Evolutionary conservation across 1,284 basidiomycete species (phyloP), one percentile per base, ranked within the genome.

Genomic region (Sporisorium graminicola): DNA sequence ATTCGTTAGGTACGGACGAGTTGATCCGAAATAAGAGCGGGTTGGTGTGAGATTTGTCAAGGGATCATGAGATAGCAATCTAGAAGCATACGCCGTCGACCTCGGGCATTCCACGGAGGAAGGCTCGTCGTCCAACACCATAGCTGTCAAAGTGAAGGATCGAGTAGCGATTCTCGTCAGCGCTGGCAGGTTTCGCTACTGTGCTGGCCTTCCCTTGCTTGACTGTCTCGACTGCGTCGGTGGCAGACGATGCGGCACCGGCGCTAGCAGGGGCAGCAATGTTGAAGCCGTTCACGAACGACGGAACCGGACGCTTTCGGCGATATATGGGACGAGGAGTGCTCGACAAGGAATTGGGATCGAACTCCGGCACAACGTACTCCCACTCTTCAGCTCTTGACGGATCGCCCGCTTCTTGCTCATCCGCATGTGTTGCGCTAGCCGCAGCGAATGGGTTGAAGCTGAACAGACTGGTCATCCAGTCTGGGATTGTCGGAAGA

Each of bases 311-410:
- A 14, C 66, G 22, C 51, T 76, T 78, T 27, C 79, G 71, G 29
- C 79, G 63, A 22, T 81, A 81, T 13, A 81, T 22, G 13, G 79
- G 79, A 13, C 79, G 57, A 13, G 79, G 78, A 18, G 79, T 81
- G 33, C 47, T 56, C 12, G 53, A 58, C 13, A 79, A 51, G 12
- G 56, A 59, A 50, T 58, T 60, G 14, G 77, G 74, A 52, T 77
- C 74, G 27, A 78, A 81, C 3, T 79, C 74, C 9, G 79, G 79
- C 18, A 75, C 70, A 5, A 63, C 68, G 52, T 75, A 80, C 27
- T 81, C 79, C 75, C 75, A 81, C 18, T 75, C 71, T 52, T 79
- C 73, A 9, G 76, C 76, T 24, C 52, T 55, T 1, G 60, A 68
- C 9, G 60, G 42, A 31, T 74, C 67, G n/a, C 27, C 46, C 0